Evolutionary conservation across 768 basidiomycete species (phyloP), one percentile per base, ranked within the genome.

Genomic region (Rhodotorula diobovata): DNA sequence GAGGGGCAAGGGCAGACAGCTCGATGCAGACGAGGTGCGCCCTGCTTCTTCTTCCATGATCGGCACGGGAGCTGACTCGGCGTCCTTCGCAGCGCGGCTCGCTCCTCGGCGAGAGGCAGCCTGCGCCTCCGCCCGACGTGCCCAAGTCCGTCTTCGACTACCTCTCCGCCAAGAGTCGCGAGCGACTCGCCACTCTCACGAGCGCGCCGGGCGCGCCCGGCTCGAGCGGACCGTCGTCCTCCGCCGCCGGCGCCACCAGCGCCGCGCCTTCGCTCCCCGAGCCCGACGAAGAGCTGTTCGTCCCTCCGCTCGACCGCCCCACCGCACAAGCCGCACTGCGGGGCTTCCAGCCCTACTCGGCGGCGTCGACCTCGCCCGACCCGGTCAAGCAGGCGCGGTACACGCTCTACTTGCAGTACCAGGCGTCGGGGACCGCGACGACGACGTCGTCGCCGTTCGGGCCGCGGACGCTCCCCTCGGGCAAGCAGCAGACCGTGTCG

Each of bases 131-230:
- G 20, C 84, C 87, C 21, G 81, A 87, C 7, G 85, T 85, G 23
- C 86, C 90, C 4, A 87, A 87, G 20, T 97, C 95, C 0, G 86
- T 99, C 25, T 97, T 95, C 79, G 94, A 98, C 56, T 98, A 88
- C 79, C 87, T 98, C 79, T 95, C 96, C 1, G 86, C 89, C 73
- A 94, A 93, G 77, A 92, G 95, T 77, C 86, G 87, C 66, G 93
- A 96, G 70, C 88, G 94, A 12, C 84, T 99, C n/a, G 81, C 81
- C 12, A 62, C 76, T 1, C 56, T 80, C 35, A 76, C 79, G 1
- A 61, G 71, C n/a, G 45, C 62, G 39, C 28, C 70, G 60, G 21
- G 71, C 71, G 14, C 2, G 28, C 35, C 67, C 15, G 10, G 58
- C 30, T 9, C 53, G 53, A 34, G 11, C 16, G 50, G 35, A 15